Conservation (phyloP, 305 asterid species). For the Andrographis paniculata region DNA sequence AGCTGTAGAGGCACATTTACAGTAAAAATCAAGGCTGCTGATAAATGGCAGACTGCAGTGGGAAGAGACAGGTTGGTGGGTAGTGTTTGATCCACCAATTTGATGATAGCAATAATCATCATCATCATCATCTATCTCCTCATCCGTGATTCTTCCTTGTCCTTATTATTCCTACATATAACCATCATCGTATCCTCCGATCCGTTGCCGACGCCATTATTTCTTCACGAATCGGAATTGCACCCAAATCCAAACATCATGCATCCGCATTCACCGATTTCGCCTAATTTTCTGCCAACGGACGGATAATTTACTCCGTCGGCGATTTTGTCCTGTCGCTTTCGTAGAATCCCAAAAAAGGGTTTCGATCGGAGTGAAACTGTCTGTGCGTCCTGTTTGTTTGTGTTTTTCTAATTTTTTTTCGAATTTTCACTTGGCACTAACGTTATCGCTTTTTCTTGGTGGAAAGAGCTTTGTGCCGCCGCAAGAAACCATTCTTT, state of each 20-base stretch:
- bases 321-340: not conserved
- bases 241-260: too few species aligned
- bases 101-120: too few species aligned
- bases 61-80: too few species aligned
- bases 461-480: not conserved
- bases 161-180: not conserved
- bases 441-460: slow-evolving; percentile 7
- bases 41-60: too few species aligned
- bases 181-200: too few species aligned
- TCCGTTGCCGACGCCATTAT: too few species aligned
- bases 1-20: too few species aligned
- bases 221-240: too few species aligned
- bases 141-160: slow-evolving; percentile 34
- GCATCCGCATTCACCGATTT: slow-evolving; percentile 2
- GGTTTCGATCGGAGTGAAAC: not conserved
- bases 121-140: not conserved
- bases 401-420: not conserved
- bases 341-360: too few species aligned
- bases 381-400: not conserved
- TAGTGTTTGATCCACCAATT: too few species aligned
- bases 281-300: not conserved
- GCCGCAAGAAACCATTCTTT: slow-evolving; percentile 31
- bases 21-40: too few species aligned
- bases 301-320: too few species aligned
- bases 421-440: not conserved